Base-by-base conservation (phyloP, 1,284 basidiomycete species). In the Malassezia sp. region DNA sequence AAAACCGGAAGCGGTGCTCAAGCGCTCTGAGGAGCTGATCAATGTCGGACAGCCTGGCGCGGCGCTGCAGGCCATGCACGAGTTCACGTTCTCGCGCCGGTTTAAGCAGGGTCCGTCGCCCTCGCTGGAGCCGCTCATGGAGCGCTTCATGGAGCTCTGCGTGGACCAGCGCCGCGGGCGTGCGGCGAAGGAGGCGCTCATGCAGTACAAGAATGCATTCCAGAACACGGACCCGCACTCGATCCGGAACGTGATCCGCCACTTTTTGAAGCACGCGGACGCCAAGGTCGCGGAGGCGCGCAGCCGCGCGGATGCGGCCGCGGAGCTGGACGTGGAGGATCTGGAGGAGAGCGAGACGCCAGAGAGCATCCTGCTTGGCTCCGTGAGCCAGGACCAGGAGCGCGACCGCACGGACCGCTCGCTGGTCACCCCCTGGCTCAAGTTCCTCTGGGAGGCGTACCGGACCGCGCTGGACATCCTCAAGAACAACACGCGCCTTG, bases 401-500 rank as follows among this genome's bases (percentile, higher is more conserved):
- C 85, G 86, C 73, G 91, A 97, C 74, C 77, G 93, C 61, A 95
- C 90, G 34, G 91, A 97, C 74, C 77, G 93, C 48, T 84, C 88
- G 20, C 78, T 97, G 42, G 88, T 99, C 57, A 93, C 87, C 0
- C 91, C 93, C 2, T 95, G 89, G 82, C 82, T 97, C 71, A 91
- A 93, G 72, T 96, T 96, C 73, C 78, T 91, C 23, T 97, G 90
- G 89, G 91, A 97, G 77, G 87, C 87, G 56, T 96, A 96, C 72
- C 82, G 93, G 52, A 95, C 89, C 23, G 87, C 85, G 7, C 77
- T 99, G 49, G 93, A 97, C 75, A 91, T 90, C 8, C 77, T 96
- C 60, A 90, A 96, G 72, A 95, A 96, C 73, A 97, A 96, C 71
- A 85, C 89, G 33, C 78, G 91, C 36, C 74, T 97, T 45, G 93